These are phyloP conservation scores for Neospora caninum DNA, from an alignment of 169 alveolate genomes.

Conservation along the genomic window DNA sequence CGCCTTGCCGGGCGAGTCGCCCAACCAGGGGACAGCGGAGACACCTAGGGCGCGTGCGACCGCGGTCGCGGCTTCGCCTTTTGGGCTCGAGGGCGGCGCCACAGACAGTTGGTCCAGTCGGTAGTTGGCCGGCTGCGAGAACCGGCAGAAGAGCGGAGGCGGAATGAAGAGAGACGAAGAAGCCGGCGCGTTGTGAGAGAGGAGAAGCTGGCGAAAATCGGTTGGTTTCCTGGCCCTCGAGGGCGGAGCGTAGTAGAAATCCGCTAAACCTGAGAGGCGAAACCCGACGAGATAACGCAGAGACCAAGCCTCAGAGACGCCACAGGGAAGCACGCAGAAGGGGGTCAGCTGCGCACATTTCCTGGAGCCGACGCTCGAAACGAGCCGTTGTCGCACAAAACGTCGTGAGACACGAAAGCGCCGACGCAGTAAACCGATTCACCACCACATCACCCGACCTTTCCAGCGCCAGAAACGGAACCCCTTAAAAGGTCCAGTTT, in stretches of 20 bases:
- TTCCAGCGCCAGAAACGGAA: too few species aligned
- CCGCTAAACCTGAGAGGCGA: conserved; percentile 50
- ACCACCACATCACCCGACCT: too few species aligned
- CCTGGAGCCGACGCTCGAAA: too few species aligned
- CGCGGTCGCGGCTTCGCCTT: background rate
- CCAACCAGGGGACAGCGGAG: conserved; percentile 14
- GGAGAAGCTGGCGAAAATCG: background rate
- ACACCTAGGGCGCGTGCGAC: conserved; percentile 1
- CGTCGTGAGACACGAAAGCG: too few species aligned
- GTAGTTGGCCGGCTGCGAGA: conserved; percentile 28
- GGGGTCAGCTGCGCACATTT: too few species aligned
- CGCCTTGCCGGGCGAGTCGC: too few species aligned
- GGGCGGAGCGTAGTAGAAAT: conserved; percentile 61
- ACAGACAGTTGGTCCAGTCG: conserved; percentile 15
- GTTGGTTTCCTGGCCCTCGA: background rate
- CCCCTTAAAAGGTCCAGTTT: too few species aligned
- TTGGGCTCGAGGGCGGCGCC: background rate
- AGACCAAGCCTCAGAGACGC: background rate
- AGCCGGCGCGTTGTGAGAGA: background rate
- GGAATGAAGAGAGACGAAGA: conserved; percentile 13
- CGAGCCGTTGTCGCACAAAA: too few species aligned
- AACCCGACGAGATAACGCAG: background rate
- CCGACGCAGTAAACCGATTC: too few species aligned
- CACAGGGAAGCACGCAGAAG: background rate
- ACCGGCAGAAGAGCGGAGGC: conserved; percentile 42